Base-by-base conservation (phyloP, 352 stramenopile species). In the Phytopythium sindhum region DNA sequence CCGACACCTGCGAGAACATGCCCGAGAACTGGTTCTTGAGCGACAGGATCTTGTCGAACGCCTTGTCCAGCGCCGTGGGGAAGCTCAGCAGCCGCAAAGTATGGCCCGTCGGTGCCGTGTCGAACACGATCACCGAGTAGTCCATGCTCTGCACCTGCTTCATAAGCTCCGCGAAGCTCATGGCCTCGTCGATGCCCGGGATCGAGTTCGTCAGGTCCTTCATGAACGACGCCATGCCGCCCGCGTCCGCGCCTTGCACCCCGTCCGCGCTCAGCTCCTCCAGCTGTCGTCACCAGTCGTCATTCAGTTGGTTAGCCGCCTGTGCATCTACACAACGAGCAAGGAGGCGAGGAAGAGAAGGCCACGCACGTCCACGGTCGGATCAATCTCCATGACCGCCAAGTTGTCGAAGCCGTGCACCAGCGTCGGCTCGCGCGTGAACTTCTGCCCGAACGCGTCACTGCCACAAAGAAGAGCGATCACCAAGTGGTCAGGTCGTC, bases 371-470 rank as follows among this genome's bases (percentile, higher is more conserved):
- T 95, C 87, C 42, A 94, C 86, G 59, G 88, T 94, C 24, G 90
- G 91, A 67, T 99, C 97, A 72, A 99, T 99, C 81, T 99, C 97
- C 97, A 99, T 99, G 65, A 98, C 97, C 39, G 87, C 98, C 11
- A 99, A 85, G 70, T 99, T 99, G 39, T 90, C 87, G 70, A 99
- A 99, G 19, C 97, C 97, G 62, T 99, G 91, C 60, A 99, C 98
- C 12, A 95, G 86, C 35, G 94, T 99, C 21, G 98, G 98, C 72
- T 99, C 95, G 37, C 96, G 90, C 51, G 94, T 98, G 75, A 99
- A 99, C 77, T 99, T 99, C 74, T 99, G 97, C 8, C 95, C 97
- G 80, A 99, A 99, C 21, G 97, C 97, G 77, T 99, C 97, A 70
- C 91, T 97, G 68, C 17, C 47, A 55, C n/a, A n/a, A n/a, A n/a